A percentile compares a stretch with the other conserved stretches of the same genome.
These are phyloP conservation scores for Sporothrix sp. DNA, from an alignment of 2,329 filamentous ascomycete genomes.

Conservation along the genomic window DNA sequence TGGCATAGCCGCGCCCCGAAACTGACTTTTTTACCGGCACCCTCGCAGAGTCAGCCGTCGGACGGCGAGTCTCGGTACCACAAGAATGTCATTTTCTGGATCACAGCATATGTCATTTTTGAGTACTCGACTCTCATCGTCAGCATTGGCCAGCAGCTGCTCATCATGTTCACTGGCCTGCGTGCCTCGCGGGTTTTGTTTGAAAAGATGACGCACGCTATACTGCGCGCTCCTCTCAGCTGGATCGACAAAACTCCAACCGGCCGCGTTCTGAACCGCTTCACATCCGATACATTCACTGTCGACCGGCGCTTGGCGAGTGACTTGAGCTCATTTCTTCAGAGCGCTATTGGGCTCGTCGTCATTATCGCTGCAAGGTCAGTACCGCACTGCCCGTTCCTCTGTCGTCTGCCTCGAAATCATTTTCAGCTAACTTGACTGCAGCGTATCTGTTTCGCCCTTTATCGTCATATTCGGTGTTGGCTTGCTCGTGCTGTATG, in stretches of 20 bases:
- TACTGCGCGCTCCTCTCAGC: slow-evolving; percentile 31
- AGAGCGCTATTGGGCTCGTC: slow-evolving; percentile 23
- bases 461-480: slow-evolving; percentile 29
- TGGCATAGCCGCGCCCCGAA: neutral
- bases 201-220: slow-evolving; percentile 26
- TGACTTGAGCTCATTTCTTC: slow-evolving; percentile 24
- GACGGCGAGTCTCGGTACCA: slow-evolving; percentile 13
- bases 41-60: neutral
- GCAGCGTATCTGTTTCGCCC: slow-evolving; percentile 25
- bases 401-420: neutral
- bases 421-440: neutral
- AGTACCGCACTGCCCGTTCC: neutral
- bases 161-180: slow-evolving; percentile 24
- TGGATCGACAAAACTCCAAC: slow-evolving; percentile 33
- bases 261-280: slow-evolving; percentile 35
- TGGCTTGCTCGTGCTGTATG: slow-evolving; percentile 27
- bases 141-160: slow-evolving; percentile 19
- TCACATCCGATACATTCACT: slow-evolving; percentile 30
- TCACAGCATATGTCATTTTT: slow-evolving; percentile 24
- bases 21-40: neutral
- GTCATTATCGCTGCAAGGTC: slow-evolving; percentile 30
- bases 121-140: slow-evolving; percentile 19
- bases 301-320: slow-evolving; percentile 28
- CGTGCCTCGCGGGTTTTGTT: slow-evolving; percentile 25
- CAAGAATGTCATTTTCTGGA: slow-evolving; percentile 21